These are phyloP conservation scores for Cladosporium velox DNA, from an alignment of 2,329 filamentous ascomycete genomes.

Conservation along the genomic window DNA sequence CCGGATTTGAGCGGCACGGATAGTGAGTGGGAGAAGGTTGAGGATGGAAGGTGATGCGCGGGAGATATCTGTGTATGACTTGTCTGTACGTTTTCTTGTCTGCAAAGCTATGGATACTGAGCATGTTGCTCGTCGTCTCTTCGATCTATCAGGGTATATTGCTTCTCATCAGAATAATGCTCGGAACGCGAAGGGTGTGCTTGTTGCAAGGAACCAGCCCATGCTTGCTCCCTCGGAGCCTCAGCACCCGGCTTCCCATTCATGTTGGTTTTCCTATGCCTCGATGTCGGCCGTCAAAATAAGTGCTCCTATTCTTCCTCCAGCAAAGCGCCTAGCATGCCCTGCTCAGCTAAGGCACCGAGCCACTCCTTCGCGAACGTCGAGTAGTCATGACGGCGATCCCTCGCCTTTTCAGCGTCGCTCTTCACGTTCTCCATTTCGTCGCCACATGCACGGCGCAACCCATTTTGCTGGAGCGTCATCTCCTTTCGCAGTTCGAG, in stretches of 20 bases:
- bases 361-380: constrained; percentile 68
- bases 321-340: constrained; percentile 51
- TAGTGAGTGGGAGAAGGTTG: constrained; percentile 97
- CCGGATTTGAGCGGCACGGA: constrained; percentile 61
- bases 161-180: neutral
- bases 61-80: neutral
- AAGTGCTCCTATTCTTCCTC: constrained; percentile 1
- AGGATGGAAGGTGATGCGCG: constrained; percentile 58
- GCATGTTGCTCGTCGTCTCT: neutral
- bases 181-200: neutral
- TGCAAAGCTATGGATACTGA: neutral
- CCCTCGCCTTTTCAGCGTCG: constrained; percentile 56
- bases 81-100: neutral
- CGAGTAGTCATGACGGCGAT: constrained; percentile 64
- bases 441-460: constrained; percentile 52
- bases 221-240: neutral
- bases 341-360: constrained; percentile 67
- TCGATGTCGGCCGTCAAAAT: neutral
- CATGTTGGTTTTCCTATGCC: neutral
- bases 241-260: neutral
- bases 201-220: neutral
- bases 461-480: constrained; percentile 43
- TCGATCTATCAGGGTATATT: constrained; percentile 10
- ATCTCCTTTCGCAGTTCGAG: constrained; percentile 44
- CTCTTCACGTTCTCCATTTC: constrained; percentile 51